These are phyloP conservation scores for Diplotaxis tenuifolia DNA, from an alignment of 345 rosid genomes.

Conservation along the genomic window DNA sequence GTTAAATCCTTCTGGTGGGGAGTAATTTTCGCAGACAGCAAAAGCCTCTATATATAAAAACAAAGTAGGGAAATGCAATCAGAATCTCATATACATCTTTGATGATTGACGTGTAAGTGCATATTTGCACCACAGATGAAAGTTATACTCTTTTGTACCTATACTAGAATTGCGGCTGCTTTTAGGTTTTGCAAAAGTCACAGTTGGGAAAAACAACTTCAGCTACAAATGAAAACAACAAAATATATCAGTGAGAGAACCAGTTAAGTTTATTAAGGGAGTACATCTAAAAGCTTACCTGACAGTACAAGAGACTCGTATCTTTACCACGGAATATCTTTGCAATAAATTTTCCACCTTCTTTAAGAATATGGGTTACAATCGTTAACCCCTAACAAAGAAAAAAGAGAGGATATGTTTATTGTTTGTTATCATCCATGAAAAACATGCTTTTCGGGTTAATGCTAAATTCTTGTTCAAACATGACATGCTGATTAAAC, in stretches of 20 bases:
- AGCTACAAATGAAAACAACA: constrained; percentile 51
- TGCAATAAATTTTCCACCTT: constrained; percentile 89
- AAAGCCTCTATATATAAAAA: constrained; percentile 79
- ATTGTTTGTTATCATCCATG: neutral
- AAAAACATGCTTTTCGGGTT: neutral
- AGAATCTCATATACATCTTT: constrained; percentile 2
- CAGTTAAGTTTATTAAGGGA: neutral
- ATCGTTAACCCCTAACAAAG: constrained; percentile 75
- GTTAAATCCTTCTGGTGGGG: constrained; percentile 85
- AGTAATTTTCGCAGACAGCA: constrained; percentile 90
- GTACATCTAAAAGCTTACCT: constrained; percentile 47
- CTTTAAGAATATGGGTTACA: constrained; percentile 81
- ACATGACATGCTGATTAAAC: neutral
- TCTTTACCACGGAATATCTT: constrained; percentile 99
- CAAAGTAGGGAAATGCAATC: constrained; percentile 15
- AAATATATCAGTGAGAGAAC: constrained; percentile 9
- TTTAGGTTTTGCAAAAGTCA: constrained; percentile 95
- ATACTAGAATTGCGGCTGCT: constrained; percentile 99
- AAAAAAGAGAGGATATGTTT: neutral
- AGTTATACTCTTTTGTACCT: constrained; percentile 48
- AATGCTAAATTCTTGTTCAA: neutral
- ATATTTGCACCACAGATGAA: constrained; percentile 10
- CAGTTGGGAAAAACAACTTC: constrained; percentile 82
- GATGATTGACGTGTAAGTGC: constrained; percentile 20
- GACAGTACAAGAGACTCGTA: constrained; percentile 91